A percentile compares a stretch with the other conserved stretches of the same genome.
Evolutionary conservation across 768 basidiomycete genomes (phyloP).

Genomic region (Russula sp.): DNA sequence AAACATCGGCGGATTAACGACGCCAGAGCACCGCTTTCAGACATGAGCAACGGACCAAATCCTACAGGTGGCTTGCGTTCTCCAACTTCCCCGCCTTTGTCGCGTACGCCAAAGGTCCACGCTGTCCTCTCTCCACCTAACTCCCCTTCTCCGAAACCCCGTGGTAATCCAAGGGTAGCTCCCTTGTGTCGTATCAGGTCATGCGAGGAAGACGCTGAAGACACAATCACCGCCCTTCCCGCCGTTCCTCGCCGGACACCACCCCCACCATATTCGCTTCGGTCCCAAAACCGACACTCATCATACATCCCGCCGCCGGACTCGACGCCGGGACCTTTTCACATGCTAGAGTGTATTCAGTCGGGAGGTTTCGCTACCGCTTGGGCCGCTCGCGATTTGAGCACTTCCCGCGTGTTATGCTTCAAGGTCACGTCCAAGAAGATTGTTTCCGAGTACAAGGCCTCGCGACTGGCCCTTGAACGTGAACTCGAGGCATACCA

Average conservation of each 20-base stretch:
- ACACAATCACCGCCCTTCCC: constrained; percentile 11
- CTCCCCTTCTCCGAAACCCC: constrained; percentile 7
- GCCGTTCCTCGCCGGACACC: constrained; percentile 13
- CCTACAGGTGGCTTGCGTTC: neutral
- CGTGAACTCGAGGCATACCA: constrained; percentile 25
- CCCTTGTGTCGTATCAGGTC: constrained; percentile 7
- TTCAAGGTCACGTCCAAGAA: constrained; percentile 20
- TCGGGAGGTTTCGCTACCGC: constrained; percentile 19
- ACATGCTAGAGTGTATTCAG: constrained; percentile 21
- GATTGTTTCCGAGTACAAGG: constrained; percentile 13
- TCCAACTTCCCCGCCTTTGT: constrained; percentile 6
- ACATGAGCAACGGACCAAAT: constrained; percentile 21
- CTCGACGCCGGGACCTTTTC: constrained; percentile 20
- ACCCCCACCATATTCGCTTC: constrained; percentile 17
- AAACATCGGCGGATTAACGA: constrained; percentile 19
- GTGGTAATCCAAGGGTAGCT: neutral
- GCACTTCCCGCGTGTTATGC: constrained; percentile 21
- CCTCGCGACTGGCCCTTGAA: constrained; percentile 17
- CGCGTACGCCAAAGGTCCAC: constrained; percentile 1
- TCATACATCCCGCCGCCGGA: constrained; percentile 14
- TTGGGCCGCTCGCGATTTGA: constrained; percentile 21
- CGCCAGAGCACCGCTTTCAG: constrained; percentile 12
- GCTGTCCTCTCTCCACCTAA: neutral
- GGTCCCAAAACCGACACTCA: constrained; percentile 20
- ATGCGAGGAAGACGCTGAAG: constrained; percentile 11